Conservation (phyloP, 139 green algal species). For the Diplosphaera chodatii region DNA sequence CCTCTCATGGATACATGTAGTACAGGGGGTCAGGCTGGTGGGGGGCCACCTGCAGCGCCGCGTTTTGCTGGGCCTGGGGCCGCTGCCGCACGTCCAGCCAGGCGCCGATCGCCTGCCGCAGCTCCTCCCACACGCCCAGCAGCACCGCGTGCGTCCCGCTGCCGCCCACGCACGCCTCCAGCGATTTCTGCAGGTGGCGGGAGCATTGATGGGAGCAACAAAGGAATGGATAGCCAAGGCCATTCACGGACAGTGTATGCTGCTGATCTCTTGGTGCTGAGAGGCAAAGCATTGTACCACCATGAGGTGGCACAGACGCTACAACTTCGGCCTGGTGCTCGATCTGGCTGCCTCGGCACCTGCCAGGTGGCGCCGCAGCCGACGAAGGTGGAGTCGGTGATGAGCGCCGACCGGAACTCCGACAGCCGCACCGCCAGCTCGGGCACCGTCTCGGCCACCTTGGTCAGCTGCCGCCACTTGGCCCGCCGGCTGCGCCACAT, state of each 20-base stretch:
- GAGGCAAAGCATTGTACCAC: no score
- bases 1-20: no score
- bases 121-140: conserved; percentile 34
- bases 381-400: conserved; percentile 15
- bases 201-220: no score
- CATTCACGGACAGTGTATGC: no score
- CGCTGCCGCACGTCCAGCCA: conserved; percentile 18
- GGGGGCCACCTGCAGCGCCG: neutral
- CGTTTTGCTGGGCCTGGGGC: neutral
- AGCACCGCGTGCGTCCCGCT: conserved; percentile 17
- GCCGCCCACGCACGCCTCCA: conserved; percentile 31
- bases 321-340: no score
- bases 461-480: conserved; percentile 29
- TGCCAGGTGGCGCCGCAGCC: conserved; percentile 25
- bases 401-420: conserved; percentile 28
- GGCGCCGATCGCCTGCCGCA: conserved; percentile 22
- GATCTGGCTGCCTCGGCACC: no score
- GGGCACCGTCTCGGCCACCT: conserved; percentile 16
- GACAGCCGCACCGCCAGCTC: conserved; percentile 26
- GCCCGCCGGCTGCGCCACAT: conserved; percentile 27
- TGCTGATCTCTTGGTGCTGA: no score
- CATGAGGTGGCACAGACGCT: no score
- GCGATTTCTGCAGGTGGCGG: conserved; percentile 3
- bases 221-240: no score
- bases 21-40: no score